Conservation (phyloP, 2,329 filamentous ascomycete species). For the Microsporum ferrugineum region DNA sequence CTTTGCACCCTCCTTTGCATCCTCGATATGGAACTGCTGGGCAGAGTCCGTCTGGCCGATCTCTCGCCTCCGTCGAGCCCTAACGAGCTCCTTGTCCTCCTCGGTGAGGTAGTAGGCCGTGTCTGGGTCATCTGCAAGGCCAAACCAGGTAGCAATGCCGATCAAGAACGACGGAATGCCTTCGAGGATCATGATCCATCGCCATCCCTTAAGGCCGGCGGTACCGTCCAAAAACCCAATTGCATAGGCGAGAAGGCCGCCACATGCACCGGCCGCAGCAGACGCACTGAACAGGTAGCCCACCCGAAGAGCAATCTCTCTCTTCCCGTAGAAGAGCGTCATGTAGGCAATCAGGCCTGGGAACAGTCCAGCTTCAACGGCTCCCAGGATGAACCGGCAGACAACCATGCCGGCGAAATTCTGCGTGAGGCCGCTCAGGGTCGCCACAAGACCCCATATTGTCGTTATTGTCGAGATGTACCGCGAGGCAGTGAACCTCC, state of each 20-base stretch:
- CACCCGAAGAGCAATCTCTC: conserved; percentile 59
- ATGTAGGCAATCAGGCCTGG: conserved; percentile 58
- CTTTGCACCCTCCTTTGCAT: conserved; percentile 54
- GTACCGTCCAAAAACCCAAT: conserved; percentile 63
- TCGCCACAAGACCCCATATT: conserved; percentile 42
- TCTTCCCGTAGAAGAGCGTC: conserved; percentile 65
- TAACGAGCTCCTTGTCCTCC: conserved; percentile 50
- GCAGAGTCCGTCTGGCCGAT: conserved; percentile 39
- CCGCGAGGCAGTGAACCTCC: conserved; percentile 49
- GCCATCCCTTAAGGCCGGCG: conserved; percentile 54
- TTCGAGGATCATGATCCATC: conserved; percentile 54
- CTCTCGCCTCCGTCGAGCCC: conserved; percentile 40
- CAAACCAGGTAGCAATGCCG: conserved; percentile 45
- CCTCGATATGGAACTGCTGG: conserved; percentile 46
- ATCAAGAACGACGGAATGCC: conserved; percentile 47
- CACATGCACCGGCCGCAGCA: conserved; percentile 59
- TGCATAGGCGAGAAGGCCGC: conserved; percentile 61
- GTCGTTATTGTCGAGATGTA: conserved; percentile 50
- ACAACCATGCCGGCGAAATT: conserved; percentile 56
- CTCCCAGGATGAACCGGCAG: conserved; percentile 56
- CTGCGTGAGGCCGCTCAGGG: conserved; percentile 52
- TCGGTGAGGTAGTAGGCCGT: conserved; percentile 50
- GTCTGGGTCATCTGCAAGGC: conserved; percentile 56
- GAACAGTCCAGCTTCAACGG: conserved; percentile 59
- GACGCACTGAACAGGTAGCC: conserved; percentile 57